Evolutionary conservation across 768 basidiomycete genomes (phyloP), one percentile per base, ranked within the genome.

Genomic region (Tricholoma matsutake): DNA sequence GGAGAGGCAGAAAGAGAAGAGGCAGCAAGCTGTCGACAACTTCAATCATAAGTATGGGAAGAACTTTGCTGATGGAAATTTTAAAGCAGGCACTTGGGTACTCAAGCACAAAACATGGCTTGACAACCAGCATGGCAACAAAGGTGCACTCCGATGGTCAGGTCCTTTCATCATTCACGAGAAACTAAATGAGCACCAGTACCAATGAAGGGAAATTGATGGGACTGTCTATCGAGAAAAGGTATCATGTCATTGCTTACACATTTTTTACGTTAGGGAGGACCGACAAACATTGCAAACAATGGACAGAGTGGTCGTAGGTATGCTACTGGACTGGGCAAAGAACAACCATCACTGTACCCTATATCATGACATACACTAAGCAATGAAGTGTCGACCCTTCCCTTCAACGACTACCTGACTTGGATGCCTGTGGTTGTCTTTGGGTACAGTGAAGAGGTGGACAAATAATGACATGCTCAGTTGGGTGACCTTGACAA

Each of bases 101-200:
- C 65, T 73, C 10, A 25, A 71, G 0, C 70, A 71, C 22, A 70
- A 76, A 61, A 71, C 71, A 0, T 65, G 67, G 61, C 52, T 74
- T 0, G 72, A 74, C 53, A 57, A 62, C 1, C 72, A 71, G 55
- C 68, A 70, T 10, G 73, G 74, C 2, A 67, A 68, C 51, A 63
- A 57, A 10, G 47, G 43, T 2, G 22, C 55, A 2, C 60, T 25
- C 3, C 3, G 22, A 1, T 25, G 22, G 22, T 25, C 22, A 1
- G 22, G 22, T n/a, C 22, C 22, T 64, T 8, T 47, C 18, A 56
- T 59, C 49, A 20, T 62, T 28, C 61, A 59, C 29, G 25, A 45
- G 32, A 54, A 49, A 29, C 35, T 62, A 2, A 37, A 29, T 10
- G 22, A 54, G 16, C 54, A 22, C 1, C 54, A 57, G 3, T 62